Base-by-base conservation (phyloP, 176 grass and related monocot species). In the Carex scoparia region DNA sequence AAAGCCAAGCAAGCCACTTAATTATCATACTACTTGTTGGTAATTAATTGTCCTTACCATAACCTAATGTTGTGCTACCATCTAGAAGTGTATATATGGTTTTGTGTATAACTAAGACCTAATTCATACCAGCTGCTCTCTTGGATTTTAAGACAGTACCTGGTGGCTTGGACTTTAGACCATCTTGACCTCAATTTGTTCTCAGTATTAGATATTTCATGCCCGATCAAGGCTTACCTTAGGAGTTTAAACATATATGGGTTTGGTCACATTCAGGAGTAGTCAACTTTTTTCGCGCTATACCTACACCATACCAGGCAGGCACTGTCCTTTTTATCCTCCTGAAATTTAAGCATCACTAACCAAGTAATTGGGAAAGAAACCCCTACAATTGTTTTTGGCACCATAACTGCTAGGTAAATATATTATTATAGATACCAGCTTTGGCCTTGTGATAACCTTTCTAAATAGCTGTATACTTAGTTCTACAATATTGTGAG, bases 1-100 rank as follows among this genome's bases (percentile, higher is more conserved):
- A 98, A 98, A 88, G 85, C 87, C 65, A 91, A 73, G 65, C 88
- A 93, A 63, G 51, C 46, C 72, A 57, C 62, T 69, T 87, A 86
- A 83, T 80, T 59, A 65, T 33, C 35, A 85, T 71, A 67, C 19
- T 42, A 87, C 16, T n/a, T 86, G 14, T 8, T 0, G 72, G 64
- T 69, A 80, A 60, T 86, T 80, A 72, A 28, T 48, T 81, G 60
- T 62, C 48, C 46, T 81, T 60, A 10, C 35, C 14, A 6, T 79
- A 68, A 12, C 1, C 42, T 74, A 84, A 56, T 86, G 28, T 33
- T 79, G 53, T 16, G 13, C 28, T 1, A 33, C 74, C 51, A 79
- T 79, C 9, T 58, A 57, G 0, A 1, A 57, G 32, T 33, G 27
- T 49, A 10, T 78, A 15, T 57, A 18, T 58, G 53, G 51, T 79